Percentiles rank a stretch among this genome's conserved stretches.
Evolutionary conservation across 1,139 yeast species (phyloP).

Genomic region (Schwanniomyces etchellsii): DNA sequence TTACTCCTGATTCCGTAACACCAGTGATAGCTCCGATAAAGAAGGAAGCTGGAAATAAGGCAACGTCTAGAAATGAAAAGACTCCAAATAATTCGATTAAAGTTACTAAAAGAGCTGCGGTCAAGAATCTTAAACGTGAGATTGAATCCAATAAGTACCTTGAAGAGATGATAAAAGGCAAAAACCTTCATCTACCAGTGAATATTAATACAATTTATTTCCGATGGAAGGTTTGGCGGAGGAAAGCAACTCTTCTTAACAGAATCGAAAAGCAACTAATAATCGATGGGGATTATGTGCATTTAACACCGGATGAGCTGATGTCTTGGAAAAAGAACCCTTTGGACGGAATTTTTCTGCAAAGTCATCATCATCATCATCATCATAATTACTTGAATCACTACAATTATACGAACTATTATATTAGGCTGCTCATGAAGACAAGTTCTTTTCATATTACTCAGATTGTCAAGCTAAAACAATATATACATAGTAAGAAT

Average conservation of each 20-base stretch:
- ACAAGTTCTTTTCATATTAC: slow-evolving; percentile 85
- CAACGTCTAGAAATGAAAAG: neutral
- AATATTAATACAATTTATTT: slow-evolving; percentile 36
- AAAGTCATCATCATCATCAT: slow-evolving; percentile 9
- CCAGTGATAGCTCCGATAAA: slow-evolving; percentile 1
- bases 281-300: slow-evolving; percentile 89
- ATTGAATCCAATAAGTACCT: slow-evolving; percentile 23
- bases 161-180: slow-evolving; percentile 32
- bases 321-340: slow-evolving; percentile 47
- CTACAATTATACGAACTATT: slow-evolving; percentile 43
- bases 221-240: slow-evolving; percentile 78
- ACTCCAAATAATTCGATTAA: neutral
- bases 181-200: slow-evolving; percentile 28
- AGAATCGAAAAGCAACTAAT: slow-evolving; percentile 81
- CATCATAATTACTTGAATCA: slow-evolving; percentile 44
- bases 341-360: slow-evolving; percentile 23
- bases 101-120: slow-evolving; percentile 3
- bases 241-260: slow-evolving; percentile 77
- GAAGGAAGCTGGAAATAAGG: neutral
- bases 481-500: slow-evolving; percentile 56
- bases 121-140: slow-evolving; percentile 5
- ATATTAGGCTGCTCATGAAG: slow-evolving; percentile 50
- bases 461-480: slow-evolving; percentile 72
- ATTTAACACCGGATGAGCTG: slow-evolving; percentile 75
- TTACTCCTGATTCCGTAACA: slow-evolving; percentile 1